These are phyloP conservation scores for Drechslera avenae DNA, from an alignment of 2,329 filamentous ascomycete species.

Conservation along the genomic window DNA sequence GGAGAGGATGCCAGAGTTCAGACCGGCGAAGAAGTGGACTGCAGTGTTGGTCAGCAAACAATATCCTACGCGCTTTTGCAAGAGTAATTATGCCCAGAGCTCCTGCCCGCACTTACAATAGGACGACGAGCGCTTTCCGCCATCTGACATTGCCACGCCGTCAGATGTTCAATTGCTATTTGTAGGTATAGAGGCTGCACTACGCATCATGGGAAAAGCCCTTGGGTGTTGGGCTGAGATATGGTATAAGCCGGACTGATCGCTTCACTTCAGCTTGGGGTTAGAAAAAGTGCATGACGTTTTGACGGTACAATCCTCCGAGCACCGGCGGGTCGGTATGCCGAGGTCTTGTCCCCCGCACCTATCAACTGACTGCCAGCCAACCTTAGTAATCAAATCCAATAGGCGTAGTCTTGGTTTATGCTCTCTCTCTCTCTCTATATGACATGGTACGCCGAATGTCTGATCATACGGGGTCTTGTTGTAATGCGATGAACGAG, in stretches of 20 bases:
- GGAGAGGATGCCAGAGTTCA: constrained; percentile 84
- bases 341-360: constrained; percentile 7
- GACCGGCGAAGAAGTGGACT: constrained; percentile 85
- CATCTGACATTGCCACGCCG: constrained; percentile 58
- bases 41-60: not conserved
- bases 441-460: too few species aligned
- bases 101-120: constrained; percentile 48
- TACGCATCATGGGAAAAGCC: constrained; percentile 17
- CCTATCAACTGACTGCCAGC: too few species aligned
- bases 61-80: not conserved
- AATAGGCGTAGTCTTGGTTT: too few species aligned
- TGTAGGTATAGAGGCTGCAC: constrained; percentile 8
- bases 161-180: constrained; percentile 34
- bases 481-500: too few species aligned
- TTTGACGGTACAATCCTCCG: constrained; percentile 12
- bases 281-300: constrained; percentile 24
- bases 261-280: not conserved
- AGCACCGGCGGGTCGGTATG: constrained; percentile 15
- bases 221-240: not conserved
- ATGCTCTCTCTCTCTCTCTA: too few species aligned
- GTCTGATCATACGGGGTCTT: too few species aligned
- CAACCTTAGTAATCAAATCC: too few species aligned
- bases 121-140: constrained; percentile 56
- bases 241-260: not conserved
- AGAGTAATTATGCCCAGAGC: not conserved